Evolutionary conservation across 805 yeast genomes (phyloP).

Genomic region (Kuraishia capsulata): DNA sequence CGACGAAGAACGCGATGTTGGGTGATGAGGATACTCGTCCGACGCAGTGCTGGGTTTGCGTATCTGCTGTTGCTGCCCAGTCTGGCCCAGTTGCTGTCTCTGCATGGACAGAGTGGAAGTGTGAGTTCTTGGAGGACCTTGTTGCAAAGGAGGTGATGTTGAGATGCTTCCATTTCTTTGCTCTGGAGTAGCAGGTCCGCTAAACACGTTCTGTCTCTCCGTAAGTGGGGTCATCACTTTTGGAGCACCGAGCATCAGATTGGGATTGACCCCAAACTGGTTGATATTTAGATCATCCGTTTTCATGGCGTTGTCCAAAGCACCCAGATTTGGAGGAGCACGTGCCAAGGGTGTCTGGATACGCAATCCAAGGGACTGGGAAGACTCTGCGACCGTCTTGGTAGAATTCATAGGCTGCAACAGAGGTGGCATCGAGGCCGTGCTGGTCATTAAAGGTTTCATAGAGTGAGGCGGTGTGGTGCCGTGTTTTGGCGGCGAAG

Average conservation of each 20-base stretch:
- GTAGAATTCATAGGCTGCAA: constrained; percentile 44
- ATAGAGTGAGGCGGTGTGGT: constrained; percentile 26
- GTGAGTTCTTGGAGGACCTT: not conserved
- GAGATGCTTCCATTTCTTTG: not conserved
- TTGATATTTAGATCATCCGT: constrained; percentile 38
- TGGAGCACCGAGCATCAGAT: constrained; percentile 38
- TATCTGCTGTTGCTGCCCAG: not conserved
- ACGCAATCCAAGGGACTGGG: not conserved
- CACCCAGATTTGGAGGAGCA: not conserved
- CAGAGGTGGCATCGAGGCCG: constrained; percentile 28
- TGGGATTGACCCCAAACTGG: constrained; percentile 59
- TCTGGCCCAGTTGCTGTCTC: constrained; percentile 2
- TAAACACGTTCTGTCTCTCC: constrained; percentile 30
- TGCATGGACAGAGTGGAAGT: not conserved
- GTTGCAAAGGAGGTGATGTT: not conserved
- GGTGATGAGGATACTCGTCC: not conserved
- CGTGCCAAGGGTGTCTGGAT: not conserved
- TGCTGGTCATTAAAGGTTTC: constrained; percentile 43
- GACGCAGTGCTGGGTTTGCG: not conserved
- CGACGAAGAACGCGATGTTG: not conserved
- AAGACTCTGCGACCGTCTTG: not conserved
- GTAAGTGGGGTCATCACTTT: constrained; percentile 77
- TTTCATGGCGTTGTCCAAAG: constrained; percentile 6
- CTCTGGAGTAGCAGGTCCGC: constrained; percentile 1
- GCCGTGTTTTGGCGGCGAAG: constrained; percentile 21